Percentiles rank a stretch among this genome's conserved stretches.
These are phyloP conservation scores for Pseudopediastrum boryanum DNA, from an alignment of 139 green algal genomes.

Conservation along the genomic window DNA sequence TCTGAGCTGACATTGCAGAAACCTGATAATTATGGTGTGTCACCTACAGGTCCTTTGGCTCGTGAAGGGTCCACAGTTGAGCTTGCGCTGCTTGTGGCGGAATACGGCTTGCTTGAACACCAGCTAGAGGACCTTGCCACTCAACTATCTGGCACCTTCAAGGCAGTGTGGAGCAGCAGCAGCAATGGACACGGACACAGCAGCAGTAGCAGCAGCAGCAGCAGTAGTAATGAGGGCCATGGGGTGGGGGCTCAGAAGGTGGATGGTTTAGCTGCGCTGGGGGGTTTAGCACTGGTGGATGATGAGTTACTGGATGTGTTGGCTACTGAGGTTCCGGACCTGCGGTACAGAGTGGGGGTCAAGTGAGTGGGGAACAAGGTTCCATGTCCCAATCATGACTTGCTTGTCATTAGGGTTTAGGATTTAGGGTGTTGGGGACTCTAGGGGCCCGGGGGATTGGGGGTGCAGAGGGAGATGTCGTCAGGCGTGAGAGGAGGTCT, in stretches of 20 bases:
- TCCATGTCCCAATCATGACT: too few relatives aligned
- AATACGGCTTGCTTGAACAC: conserved; percentile 86
- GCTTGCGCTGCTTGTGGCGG: conserved; percentile 88
- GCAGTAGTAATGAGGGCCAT: neutral
- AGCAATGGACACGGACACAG: neutral
- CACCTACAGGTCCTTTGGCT: conserved; percentile 39
- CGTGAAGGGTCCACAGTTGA: conserved; percentile 74
- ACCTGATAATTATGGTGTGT: neutral
- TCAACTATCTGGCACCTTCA: conserved; percentile 8
- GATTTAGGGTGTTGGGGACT: too few relatives aligned
- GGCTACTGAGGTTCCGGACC: conserved; percentile 88
- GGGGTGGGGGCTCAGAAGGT: too few relatives aligned
- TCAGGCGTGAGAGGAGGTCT: too few relatives aligned
- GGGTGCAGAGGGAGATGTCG: too few relatives aligned
- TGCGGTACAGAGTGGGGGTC: conserved; percentile 81
- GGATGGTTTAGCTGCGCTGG: too few relatives aligned
- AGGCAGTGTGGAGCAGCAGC: conserved; percentile 2
- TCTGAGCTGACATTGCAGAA: too few relatives aligned
- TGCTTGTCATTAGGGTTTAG: too few relatives aligned
- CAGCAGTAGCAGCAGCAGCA: conserved; percentile 23
- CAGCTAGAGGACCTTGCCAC: conserved; percentile 69
- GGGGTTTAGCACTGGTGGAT: conserved; percentile 24
- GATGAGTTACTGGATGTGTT: conserved; percentile 74
- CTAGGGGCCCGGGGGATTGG: too few relatives aligned
- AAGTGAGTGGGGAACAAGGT: too few relatives aligned